Percentiles rank a stretch among this genome's conserved stretches.
These are phyloP conservation scores for Rhodotorula sp. DNA, from an alignment of 1,284 basidiomycete genomes.

Conservation along the genomic window DNA sequence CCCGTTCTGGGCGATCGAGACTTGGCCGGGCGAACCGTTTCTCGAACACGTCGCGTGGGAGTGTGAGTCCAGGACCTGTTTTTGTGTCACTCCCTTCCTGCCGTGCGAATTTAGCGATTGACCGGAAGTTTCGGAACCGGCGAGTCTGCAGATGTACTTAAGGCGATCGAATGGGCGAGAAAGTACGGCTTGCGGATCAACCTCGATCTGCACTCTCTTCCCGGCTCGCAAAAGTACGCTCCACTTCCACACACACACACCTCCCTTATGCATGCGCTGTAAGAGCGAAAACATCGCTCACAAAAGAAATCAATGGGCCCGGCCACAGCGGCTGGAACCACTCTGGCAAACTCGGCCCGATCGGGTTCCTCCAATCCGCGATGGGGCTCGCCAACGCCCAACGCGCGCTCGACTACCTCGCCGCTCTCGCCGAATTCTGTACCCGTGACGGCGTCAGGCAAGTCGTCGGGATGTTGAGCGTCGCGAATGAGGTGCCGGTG, in stretches of 20 bases:
- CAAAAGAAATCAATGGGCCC: too few species aligned
- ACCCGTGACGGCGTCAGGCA: conserved; percentile 20
- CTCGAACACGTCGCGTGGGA: conserved; percentile 28
- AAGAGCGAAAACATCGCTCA: too few species aligned
- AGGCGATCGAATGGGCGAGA: conserved; percentile 63
- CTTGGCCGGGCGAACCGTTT: conserved; percentile 50
- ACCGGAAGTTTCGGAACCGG: too few species aligned
- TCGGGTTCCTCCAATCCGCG: conserved; percentile 67
- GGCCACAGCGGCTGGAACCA: conserved; percentile 57
- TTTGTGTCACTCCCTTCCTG: too few species aligned
- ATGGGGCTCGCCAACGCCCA: conserved; percentile 58
- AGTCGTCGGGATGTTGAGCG: conserved; percentile 45
- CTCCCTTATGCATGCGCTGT: too few species aligned
- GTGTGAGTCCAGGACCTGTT: conserved; percentile 11
- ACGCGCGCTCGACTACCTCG: conserved; percentile 46
- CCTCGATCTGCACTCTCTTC: conserved; percentile 75
- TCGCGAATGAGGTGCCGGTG: conserved; percentile 43
- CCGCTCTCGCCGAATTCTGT: conserved; percentile 43
- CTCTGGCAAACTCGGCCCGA: conserved; percentile 49
- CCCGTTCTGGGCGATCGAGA: conserved; percentile 81
- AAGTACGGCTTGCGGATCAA: conserved; percentile 85
- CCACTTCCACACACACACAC: too few species aligned
- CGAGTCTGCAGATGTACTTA: conserved; percentile 47
- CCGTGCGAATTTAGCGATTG: not conserved
- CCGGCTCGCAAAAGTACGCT: conserved; percentile 59